Base-by-base conservation (phyloP, 257 asterid genomes). In the Agastache rugosa region DNA sequence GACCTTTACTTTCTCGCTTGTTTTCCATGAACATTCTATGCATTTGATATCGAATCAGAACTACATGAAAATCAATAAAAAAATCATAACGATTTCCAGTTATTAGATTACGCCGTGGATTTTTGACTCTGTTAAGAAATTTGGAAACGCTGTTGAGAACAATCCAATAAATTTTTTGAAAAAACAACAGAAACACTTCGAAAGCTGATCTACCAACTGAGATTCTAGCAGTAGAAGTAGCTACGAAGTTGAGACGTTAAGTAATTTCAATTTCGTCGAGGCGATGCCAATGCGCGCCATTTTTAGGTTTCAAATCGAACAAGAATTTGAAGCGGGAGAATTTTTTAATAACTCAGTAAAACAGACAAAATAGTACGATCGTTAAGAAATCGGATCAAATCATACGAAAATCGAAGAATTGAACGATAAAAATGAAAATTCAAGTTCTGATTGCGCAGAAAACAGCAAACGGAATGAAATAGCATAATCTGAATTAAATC, bases 21-120 rank as follows among this genome's bases (percentile, higher is more conserved):
- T 69, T 80, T 22, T 88, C 95, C 92, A 85, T 87, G 71, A 50
- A 73, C 8, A 63, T 41, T n/a, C 70, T 64, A 87, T 82, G 86
- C 81, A 65, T 71, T 75, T 54, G 78, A 74, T 69, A 45, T 65
- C 74, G 70, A 68, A 68, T 70, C 8, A 34, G 55, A 70, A 53
- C 59, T 14, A 23, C 56, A 42, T n/a, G 71, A 35, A 35, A 44
- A 48, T 64, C 71, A 20, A 50, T 44, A 8, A 27, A 15, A 27
- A n/a, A 41, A 29, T 60, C 12, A 51, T 42, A 34, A 41, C 44
- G 37, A 14, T 19, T 71, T 69, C 6, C 29, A 48, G 53, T 31
- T 20, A 39, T 71, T 22, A 20, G 19, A 34, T 27, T 1, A 8
- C 41, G 62, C 66, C 17, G 59, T 48, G 31, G 48, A 27, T 65